Conservation (phyloP, 495 filamentous ascomycete genomes). For the Penicillium longicatenatum region DNA sequence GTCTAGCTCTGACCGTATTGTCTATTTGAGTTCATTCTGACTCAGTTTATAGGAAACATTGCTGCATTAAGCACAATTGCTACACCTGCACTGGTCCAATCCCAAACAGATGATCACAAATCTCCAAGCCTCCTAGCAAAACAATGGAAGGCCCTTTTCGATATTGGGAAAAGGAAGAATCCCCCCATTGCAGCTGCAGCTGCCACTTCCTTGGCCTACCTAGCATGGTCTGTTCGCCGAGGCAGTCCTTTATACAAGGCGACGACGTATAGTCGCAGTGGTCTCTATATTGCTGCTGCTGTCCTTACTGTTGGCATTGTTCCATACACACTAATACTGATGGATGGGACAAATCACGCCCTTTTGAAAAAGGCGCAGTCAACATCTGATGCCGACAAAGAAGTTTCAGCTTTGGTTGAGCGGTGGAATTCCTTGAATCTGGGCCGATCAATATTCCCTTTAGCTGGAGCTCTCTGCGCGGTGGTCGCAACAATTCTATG, state of each 20-base stretch:
- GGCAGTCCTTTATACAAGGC: slow-evolving; percentile 29
- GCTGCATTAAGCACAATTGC: slow-evolving; percentile 31
- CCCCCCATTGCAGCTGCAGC: slow-evolving; percentile 34
- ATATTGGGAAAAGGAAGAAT: slow-evolving; percentile 35
- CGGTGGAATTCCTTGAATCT: slow-evolving; percentile 42
- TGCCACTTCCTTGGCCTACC: slow-evolving; percentile 39
- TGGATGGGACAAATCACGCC: slow-evolving; percentile 27
- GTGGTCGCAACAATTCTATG: slow-evolving; percentile 15
- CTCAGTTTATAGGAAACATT: slow-evolving; percentile 37
- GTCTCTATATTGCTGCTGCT: slow-evolving; percentile 33
- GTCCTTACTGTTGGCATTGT: slow-evolving; percentile 39
- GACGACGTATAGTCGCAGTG: slow-evolving; percentile 10
- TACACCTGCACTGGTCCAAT: slow-evolving; percentile 35
- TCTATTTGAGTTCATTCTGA: not conserved
- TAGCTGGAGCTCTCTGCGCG: slow-evolving; percentile 28
- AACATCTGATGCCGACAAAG: slow-evolving; percentile 17
- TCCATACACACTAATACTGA: slow-evolving; percentile 35
- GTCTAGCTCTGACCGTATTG: not conserved
- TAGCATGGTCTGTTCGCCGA: slow-evolving; percentile 37
- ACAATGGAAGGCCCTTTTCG: slow-evolving; percentile 35
- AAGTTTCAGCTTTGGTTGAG: slow-evolving; percentile 29
- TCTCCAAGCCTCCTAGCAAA: slow-evolving; percentile 25
- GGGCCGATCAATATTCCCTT: slow-evolving; percentile 37
- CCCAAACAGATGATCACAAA: slow-evolving; percentile 30
- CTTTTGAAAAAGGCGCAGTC: slow-evolving; percentile 24